phyloP scores from a whole-genome alignment of 2,329 filamentous ascomycete species.

The Alternaria ethzedia region DNA sequence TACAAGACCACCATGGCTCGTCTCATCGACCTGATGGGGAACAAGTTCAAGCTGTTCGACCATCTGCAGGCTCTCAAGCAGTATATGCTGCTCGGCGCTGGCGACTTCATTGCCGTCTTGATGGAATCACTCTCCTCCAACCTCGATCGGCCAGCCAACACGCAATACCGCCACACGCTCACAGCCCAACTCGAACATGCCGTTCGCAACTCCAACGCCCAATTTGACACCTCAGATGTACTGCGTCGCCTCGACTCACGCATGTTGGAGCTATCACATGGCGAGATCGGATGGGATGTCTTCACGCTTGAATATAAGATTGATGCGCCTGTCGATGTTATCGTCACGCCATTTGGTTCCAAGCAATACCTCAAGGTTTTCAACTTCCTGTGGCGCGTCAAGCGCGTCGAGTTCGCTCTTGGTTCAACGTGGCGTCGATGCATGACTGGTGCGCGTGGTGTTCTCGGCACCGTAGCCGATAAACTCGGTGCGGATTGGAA shows the following conservation, averaged over 20 bases:
- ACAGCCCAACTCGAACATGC: conserved; percentile 98
- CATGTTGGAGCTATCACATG: conserved; percentile 95
- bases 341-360: conserved; percentile 93
- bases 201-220: conserved; percentile 94
- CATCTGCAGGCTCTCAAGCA: conserved; percentile 92
- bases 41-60: conserved; percentile 93
- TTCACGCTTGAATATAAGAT: conserved; percentile 99
- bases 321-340: conserved; percentile 93
- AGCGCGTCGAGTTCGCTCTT: conserved; percentile 94
- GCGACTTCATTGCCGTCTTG: conserved; percentile 93
- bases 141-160: conserved; percentile 92
- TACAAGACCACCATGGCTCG: conserved; percentile 98
- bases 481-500: conserved; percentile 85
- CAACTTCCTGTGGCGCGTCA: conserved; percentile 98
- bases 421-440: conserved; percentile 90
- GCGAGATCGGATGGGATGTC: conserved; percentile 98
- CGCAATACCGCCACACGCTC: conserved; percentile 93
- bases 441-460: conserved; percentile 93
- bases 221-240: conserved; percentile 92
- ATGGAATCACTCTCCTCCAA: conserved; percentile 97
- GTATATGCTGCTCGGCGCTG: conserved; percentile 92
- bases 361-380: conserved; percentile 98
- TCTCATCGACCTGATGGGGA: conserved; percentile 89
- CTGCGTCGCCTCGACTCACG: conserved; percentile 91
- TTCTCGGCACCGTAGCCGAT: conserved; percentile 78